Evolutionary conservation across 106 monocot species (phyloP), one percentile per base, ranked within the genome.

Genomic region (Hemerocallis citrina): DNA sequence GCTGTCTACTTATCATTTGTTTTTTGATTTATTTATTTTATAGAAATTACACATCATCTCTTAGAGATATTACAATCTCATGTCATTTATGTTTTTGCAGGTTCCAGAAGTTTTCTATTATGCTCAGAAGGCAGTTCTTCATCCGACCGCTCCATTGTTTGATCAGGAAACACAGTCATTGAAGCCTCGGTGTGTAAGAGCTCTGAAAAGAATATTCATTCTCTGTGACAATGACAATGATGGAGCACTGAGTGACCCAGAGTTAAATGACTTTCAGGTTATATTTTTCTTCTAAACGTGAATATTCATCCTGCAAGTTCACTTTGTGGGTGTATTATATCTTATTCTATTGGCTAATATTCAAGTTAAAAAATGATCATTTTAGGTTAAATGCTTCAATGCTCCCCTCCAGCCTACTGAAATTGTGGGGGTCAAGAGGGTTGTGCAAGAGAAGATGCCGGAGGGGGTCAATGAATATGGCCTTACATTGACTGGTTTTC

Each of bases 191-290:
- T 96, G 96, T 63, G 80, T 96, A 31, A 81, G 78, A 64, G 96
- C 87, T 67, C 79, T 91, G 70, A 96, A 96, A 48, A 60, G 96
- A n/a, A 91, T 96, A 52, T 96, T 96, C 61, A 96, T 96, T 72
- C 67, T 96, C 1, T 96, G 96, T 46, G 96, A 96, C 40, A 68
- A 79, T 28, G 96, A 96, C 46, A 84, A 67, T 72, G 96, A 91
- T 82, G 96, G 96, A 40, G 84, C 96, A 50, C 84, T 96, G n/a
- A 96, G 81, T 63, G 84, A 96, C 64, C 63, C 71, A 6, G 96
- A 96, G 68, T 72, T 96, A 40, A 96, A 96, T 68, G 96, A 91
- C 19, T 96, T 96, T 60, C 96, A 96, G 96, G 96, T 96, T 51
- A 24, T 33, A 29, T 32, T n/a, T 64, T 70, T 38, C 3, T 63